Conservation (phyloP, 1,284 basidiomycete genomes). For the Ceratobasidium sp. region DNA sequence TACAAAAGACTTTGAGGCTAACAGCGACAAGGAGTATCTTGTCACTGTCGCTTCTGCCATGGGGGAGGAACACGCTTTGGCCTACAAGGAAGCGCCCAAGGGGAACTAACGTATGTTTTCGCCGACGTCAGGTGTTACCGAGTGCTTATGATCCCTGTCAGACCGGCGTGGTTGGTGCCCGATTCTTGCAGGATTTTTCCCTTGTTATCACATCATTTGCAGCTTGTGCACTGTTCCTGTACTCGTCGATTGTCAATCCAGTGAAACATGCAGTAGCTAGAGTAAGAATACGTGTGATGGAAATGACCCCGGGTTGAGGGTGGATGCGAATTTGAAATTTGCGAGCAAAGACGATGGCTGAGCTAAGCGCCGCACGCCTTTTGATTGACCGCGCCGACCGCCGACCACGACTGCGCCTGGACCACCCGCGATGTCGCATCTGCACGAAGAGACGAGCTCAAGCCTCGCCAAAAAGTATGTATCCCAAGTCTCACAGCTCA, state of each 20-base stretch:
- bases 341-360: background rate
- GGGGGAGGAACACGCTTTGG: conserved; percentile 84
- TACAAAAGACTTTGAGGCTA: conserved; percentile 71
- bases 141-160: too few relatives aligned
- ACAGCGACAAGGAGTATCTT: conserved; percentile 89
- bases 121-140: background rate
- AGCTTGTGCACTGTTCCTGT: background rate
- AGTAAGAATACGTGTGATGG: background rate
- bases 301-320: background rate
- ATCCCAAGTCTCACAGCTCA: conserved; percentile 64
- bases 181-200: too few relatives aligned
- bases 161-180: too few relatives aligned
- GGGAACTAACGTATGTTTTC: background rate
- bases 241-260: conserved; percentile 7
- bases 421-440: background rate
- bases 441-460: conserved; percentile 34
- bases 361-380: background rate
- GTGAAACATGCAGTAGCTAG: conserved; percentile 9
- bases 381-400: background rate
- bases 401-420: background rate
- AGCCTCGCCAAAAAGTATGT: conserved; percentile 55
- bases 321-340: conserved; percentile 1
- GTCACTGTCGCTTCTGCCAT: conserved; percentile 93
- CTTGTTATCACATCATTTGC: too few relatives aligned
- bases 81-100: conserved; percentile 50